Evolutionary conservation across 1,284 basidiomycete species (phyloP), one percentile per base, ranked within the genome.

Genomic region (Coriolopsis trogii): DNA sequence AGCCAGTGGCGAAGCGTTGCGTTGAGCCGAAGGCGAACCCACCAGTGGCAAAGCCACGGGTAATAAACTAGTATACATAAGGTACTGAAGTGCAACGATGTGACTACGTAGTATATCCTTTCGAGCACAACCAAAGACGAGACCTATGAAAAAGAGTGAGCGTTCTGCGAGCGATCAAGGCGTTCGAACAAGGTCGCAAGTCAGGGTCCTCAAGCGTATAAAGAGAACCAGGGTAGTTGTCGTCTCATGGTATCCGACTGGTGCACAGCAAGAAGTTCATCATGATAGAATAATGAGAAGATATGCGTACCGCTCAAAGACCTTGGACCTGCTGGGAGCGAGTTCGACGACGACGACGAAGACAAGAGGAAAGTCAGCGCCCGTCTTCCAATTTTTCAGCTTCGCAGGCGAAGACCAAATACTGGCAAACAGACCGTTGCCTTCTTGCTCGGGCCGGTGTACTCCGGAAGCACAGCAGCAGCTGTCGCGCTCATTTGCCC

Each of bases 191-290:
- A 46, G 39, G 20, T 3, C 10, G 43, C 41, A 39, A 40, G 47
- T 66, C 64, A 66, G 64, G 64, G 52, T 50, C 56, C 63, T 61
- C 63, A 61, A 66, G 64, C 64, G 64, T 66, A 66, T 54, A 46
- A 52, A 63, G 63, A 62, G 59, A 51, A 57, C 55, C 63, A 53
- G 64, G 64, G 60, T 56, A 39, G 43, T 53, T 62, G 56, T 66
- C 64, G 63, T 63, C 64, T 41, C 49, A 23, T 55, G n/a, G 34
- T 24, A 61, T 66, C 61, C 61, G 63, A 64, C 64, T 66, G 64
- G 64, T 66, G 66, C 66, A 67, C 66, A 67, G 66, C 66, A 65
- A 64, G 48, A 64, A 54, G 43, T 40, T 67, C 66, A 67, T 67
- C 66, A 63, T 30, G 25, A 1, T 51, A 37, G 12, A 24, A 16